Evolutionary conservation across 805 yeast species (phyloP).

Genomic region (Starmera caribaea): DNA sequence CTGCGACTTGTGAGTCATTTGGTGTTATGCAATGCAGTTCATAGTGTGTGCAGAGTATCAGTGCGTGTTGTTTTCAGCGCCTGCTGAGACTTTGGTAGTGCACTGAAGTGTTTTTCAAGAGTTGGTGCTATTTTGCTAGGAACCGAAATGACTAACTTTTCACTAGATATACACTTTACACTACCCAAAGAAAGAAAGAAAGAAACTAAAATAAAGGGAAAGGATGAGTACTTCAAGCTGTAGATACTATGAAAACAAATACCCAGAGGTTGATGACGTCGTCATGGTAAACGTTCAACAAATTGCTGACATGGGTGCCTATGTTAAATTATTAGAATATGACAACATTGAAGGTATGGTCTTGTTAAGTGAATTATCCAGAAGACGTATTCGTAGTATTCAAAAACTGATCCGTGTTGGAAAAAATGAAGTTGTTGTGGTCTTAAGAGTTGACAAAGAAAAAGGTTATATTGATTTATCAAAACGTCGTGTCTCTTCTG

Average conservation of each 20-base stretch:
- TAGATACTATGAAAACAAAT: slow-evolving; percentile 96
- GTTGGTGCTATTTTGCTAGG: too few species aligned
- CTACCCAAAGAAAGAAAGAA: not conserved
- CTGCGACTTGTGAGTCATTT: too few species aligned
- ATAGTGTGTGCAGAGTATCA: too few species aligned
- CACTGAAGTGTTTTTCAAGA: too few species aligned
- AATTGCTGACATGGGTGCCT: slow-evolving; percentile 99
- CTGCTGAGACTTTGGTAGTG: too few species aligned
- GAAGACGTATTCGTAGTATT: slow-evolving; percentile 97
- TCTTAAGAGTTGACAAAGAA: slow-evolving; percentile 95
- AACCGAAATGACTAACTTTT: not conserved
- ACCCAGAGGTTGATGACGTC: slow-evolving; percentile 97
- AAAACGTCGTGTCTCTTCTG: slow-evolving; percentile 96
- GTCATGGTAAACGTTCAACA: slow-evolving; percentile 98
- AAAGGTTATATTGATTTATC: slow-evolving; percentile 97
- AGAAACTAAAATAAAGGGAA: slow-evolving; percentile 1
- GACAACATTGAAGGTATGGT: slow-evolving; percentile 99
- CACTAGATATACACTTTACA: not conserved
- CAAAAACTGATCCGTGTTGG: slow-evolving; percentile 98
- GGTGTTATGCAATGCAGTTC: too few species aligned
- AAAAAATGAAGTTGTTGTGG: slow-evolving; percentile 96
- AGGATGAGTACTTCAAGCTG: slow-evolving; percentile 80
- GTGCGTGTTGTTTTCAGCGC: too few species aligned
- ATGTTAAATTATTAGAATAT: slow-evolving; percentile 89
- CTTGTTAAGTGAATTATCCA: slow-evolving; percentile 84